Evolutionary conservation across 2,329 filamentous ascomycete genomes (phyloP).

Genomic region (Scedosporium boydii): DNA sequence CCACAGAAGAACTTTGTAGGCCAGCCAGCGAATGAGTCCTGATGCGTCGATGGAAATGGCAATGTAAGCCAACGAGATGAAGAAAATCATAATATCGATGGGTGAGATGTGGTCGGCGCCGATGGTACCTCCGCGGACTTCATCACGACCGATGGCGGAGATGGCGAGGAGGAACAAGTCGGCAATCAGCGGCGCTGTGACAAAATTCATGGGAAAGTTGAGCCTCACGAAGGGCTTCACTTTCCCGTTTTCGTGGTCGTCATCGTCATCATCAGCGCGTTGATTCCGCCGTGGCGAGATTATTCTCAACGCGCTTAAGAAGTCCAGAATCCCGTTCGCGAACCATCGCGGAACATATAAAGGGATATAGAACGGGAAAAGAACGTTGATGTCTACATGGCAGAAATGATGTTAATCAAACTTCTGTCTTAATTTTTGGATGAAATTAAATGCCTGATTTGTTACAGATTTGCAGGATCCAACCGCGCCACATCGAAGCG

Average conservation of each 20-base stretch:
- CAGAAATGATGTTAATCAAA: too few relatives aligned
- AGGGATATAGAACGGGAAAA: constrained; percentile 60
- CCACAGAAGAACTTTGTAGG: constrained; percentile 60
- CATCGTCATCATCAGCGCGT: constrained; percentile 7
- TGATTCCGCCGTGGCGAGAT: constrained; percentile 31
- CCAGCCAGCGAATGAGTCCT: constrained; percentile 59
- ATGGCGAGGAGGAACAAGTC: constrained; percentile 65
- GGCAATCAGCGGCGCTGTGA: constrained; percentile 61
- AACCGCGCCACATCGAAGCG: too few relatives aligned
- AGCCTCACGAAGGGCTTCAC: constrained; percentile 36
- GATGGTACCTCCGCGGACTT: constrained; percentile 60
- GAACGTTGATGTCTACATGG: constrained; percentile 51
- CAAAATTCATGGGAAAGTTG: constrained; percentile 57
- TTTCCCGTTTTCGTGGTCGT: constrained; percentile 17
- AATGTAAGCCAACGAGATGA: constrained; percentile 65
- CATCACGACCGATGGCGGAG: constrained; percentile 52
- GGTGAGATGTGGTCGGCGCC: constrained; percentile 58
- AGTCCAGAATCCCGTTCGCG: constrained; percentile 32
- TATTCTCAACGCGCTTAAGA: constrained; percentile 32
- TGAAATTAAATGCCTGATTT: too few relatives aligned
- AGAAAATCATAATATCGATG: constrained; percentile 67
- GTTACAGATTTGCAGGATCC: neutral
- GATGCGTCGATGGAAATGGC: constrained; percentile 71
- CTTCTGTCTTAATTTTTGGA: too few relatives aligned
- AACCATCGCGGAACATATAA: constrained; percentile 46